phyloP scores from a whole-genome alignment of 2,329 filamentous ascomycete genomes.

The Ilyonectria mors-panacis region DNA sequence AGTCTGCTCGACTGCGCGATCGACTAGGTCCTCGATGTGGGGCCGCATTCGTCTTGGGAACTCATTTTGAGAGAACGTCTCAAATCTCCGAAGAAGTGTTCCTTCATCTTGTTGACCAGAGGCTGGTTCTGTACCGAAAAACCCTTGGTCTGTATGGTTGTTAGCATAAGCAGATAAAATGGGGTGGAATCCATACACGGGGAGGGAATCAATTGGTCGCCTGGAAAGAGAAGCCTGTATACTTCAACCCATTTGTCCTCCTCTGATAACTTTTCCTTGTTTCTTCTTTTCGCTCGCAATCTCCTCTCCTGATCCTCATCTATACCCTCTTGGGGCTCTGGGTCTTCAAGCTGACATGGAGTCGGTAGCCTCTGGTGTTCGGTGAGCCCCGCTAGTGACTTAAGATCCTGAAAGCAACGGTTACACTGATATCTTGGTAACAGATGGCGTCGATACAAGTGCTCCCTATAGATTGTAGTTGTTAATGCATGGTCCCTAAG shows the following conservation, averaged over 20 bases:
- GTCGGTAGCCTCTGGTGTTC: constrained; percentile 21
- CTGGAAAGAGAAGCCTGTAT: constrained; percentile 37
- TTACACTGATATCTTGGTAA: constrained; percentile 19
- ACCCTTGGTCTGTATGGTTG: background rate
- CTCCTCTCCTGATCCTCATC: constrained; percentile 19
- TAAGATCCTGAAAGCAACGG: constrained; percentile 30
- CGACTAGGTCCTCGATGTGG: background rate
- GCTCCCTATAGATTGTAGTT: constrained; percentile 28
- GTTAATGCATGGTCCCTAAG: background rate
- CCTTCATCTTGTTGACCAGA: background rate
- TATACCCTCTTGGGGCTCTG: constrained; percentile 26
- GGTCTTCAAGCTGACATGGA: constrained; percentile 22
- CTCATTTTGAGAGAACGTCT: background rate
- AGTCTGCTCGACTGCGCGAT: background rate
- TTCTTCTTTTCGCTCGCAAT: constrained; percentile 21
- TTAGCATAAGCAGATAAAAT: background rate
- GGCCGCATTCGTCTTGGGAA: constrained; percentile 1
- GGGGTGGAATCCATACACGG: constrained; percentile 28
- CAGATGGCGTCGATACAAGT: constrained; percentile 34
- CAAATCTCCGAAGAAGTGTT: background rate
- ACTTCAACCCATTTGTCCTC: constrained; percentile 36
- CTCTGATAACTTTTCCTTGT: constrained; percentile 9
- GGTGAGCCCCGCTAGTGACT: background rate
- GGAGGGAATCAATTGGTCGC: constrained; percentile 22
- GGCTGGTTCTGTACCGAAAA: background rate